Evolutionary conservation across 805 yeast genomes (phyloP).

Genomic region (Hagleromyces aurorensis): DNA sequence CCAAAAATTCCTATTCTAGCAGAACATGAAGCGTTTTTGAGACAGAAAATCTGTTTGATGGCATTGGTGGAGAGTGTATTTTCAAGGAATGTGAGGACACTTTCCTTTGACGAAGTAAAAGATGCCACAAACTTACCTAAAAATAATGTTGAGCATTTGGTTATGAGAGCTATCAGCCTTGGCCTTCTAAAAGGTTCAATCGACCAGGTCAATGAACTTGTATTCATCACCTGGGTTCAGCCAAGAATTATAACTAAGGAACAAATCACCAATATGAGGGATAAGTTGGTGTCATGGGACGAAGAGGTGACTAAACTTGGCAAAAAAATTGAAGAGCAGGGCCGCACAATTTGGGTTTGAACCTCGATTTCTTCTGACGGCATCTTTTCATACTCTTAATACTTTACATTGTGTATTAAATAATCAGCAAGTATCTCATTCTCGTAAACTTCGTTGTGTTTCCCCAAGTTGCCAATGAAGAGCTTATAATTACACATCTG

Average conservation of each 20-base stretch:
- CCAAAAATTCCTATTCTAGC: slow-evolving; percentile 50
- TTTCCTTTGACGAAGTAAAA: slow-evolving; percentile 68
- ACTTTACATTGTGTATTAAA: slow-evolving; percentile 12
- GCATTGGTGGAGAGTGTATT: slow-evolving; percentile 84
- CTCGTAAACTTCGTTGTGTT: slow-evolving; percentile 58
- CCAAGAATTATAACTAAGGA: slow-evolving; percentile 82
- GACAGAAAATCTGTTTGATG: slow-evolving; percentile 89
- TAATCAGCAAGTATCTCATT: slow-evolving; percentile 34
- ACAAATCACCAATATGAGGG: slow-evolving; percentile 72
- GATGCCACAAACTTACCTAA: slow-evolving; percentile 54
- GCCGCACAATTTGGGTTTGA: slow-evolving; percentile 57
- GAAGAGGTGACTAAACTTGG: slow-evolving; percentile 60
- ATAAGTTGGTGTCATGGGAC: slow-evolving; percentile 73
- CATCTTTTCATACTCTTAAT: slow-evolving; percentile 1
- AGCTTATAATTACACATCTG: slow-evolving; percentile 13
- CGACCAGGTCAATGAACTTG: slow-evolving; percentile 74
- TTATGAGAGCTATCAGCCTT: slow-evolving; percentile 84
- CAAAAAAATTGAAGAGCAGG: slow-evolving; percentile 49
- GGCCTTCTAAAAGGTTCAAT: slow-evolving; percentile 82
- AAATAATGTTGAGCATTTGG: slow-evolving; percentile 75
- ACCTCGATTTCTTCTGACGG: no score
- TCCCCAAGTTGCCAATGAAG: slow-evolving; percentile 40
- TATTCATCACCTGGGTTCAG: slow-evolving; percentile 89
- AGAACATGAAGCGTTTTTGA: slow-evolving; percentile 55
- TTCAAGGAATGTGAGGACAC: slow-evolving; percentile 63